Conservation (phyloP, 2,329 filamentous ascomycete genomes). For the Fusarium cyanostomum region DNA sequence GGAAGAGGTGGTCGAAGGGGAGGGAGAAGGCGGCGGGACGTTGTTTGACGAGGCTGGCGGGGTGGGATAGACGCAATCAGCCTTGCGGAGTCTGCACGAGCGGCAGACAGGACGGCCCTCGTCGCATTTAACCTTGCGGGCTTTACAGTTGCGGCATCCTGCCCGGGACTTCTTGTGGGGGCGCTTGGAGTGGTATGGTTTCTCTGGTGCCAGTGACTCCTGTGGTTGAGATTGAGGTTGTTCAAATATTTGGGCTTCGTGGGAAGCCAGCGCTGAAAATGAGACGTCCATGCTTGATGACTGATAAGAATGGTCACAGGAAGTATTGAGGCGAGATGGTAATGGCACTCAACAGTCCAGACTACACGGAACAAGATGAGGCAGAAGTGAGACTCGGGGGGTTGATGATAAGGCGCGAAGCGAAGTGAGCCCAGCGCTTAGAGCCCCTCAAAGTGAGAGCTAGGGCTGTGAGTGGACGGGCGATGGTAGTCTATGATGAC, state of each 20-base stretch:
- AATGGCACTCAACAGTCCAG: not conserved
- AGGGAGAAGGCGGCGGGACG: constrained; percentile 1
- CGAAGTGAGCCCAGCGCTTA: too few relatives aligned
- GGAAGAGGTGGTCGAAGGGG: not conserved
- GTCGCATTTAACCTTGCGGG: constrained; percentile 56
- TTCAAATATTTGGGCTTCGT: constrained; percentile 1
- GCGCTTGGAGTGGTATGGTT: constrained; percentile 56
- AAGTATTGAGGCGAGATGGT: not conserved
- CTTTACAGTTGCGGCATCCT: constrained; percentile 65
- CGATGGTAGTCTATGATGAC: constrained; percentile 30
- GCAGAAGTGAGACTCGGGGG: not conserved
- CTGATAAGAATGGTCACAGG: not conserved
- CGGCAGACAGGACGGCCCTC: constrained; percentile 61
- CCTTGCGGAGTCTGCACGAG: constrained; percentile 58
- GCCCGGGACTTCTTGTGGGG: constrained; percentile 65
- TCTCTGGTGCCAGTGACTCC: constrained; percentile 21
- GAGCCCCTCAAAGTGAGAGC: not conserved
- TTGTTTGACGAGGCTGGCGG: constrained; percentile 14
- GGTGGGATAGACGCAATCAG: constrained; percentile 58
- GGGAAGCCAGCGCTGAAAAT: not conserved
- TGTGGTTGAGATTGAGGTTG: constrained; percentile 21
- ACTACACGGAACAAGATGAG: not conserved
- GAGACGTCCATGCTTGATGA: constrained; percentile 18
- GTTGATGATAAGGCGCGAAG: constrained; percentile 16
- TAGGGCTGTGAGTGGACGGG: constrained; percentile 24